Percentiles rank a stretch among this genome's conserved stretches.
Evolutionary conservation across 192 early-diverging fungal genomes (phyloP).

Genomic region (Lobulomyces angularis): DNA sequence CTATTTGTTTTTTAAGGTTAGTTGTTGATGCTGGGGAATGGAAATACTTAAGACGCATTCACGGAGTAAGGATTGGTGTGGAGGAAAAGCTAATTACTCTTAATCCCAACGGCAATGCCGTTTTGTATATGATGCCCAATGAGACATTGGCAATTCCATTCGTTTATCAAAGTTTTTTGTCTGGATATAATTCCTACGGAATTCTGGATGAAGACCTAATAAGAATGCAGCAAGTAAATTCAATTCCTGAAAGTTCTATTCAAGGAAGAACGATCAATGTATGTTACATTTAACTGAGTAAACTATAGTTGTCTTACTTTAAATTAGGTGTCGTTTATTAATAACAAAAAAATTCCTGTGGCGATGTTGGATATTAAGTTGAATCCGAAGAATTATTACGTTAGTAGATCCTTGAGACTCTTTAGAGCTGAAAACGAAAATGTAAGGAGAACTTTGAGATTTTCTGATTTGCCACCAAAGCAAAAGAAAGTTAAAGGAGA

Average conservation of each 20-base stretch:
- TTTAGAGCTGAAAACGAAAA: conserved; percentile 31
- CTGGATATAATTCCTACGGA: too few relatives aligned
- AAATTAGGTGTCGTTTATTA: conserved; percentile 17
- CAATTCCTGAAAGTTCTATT: background rate
- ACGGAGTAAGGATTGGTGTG: conserved; percentile 11
- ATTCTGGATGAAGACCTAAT: too few relatives aligned
- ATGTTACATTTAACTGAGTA: too few relatives aligned
- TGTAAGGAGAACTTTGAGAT: conserved; percentile 17
- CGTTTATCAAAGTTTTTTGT: conserved; percentile 32
- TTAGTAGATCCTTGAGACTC: conserved; percentile 18
- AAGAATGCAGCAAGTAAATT: too few relatives aligned
- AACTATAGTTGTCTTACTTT: too few relatives aligned
- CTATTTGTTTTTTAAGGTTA: conserved; percentile 9
- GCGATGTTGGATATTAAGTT: conserved; percentile 17
- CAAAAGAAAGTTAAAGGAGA: background rate
- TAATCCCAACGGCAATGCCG: conserved; percentile 6
- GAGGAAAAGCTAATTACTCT: conserved; percentile 16
- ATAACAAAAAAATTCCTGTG: conserved; percentile 10
- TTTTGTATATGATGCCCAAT: conserved; percentile 10
- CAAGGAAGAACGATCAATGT: background rate
- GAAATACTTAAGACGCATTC: conserved; percentile 19
- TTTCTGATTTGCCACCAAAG: conserved; percentile 1
- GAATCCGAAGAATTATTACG: conserved; percentile 12
- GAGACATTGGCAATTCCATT: conserved; percentile 32
- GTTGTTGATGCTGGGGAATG: conserved; percentile 15